Conservation (phyloP, 352 stramenopile species). For the Phytophthora europaea region DNA sequence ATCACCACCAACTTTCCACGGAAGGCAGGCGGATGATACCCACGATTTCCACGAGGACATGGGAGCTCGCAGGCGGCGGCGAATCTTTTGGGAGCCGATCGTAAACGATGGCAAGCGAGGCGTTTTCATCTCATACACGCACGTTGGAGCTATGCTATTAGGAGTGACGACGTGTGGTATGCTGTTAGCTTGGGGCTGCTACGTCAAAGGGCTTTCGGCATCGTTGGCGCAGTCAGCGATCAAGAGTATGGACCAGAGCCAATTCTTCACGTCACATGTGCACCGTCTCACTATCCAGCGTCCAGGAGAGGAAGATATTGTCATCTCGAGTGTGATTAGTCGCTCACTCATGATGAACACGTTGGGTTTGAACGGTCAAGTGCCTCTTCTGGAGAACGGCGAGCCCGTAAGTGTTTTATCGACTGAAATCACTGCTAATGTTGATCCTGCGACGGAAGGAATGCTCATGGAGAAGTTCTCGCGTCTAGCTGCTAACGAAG, state of each 20-base stretch:
- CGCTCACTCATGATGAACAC: constrained; percentile 67
- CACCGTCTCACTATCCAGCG: constrained; percentile 79
- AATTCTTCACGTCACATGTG: constrained; percentile 75
- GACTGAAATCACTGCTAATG: constrained; percentile 39
- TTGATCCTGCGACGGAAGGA: constrained; percentile 60
- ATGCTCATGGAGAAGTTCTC: constrained; percentile 78
- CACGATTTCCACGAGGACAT: constrained; percentile 43
- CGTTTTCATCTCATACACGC: constrained; percentile 87
- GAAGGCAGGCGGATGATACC: constrained; percentile 24
- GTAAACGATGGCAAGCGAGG: constrained; percentile 78
- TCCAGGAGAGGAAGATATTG: constrained; percentile 75
- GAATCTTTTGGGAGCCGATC: constrained; percentile 78
- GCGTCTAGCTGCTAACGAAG: constrained; percentile 60
- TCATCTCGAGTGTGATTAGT: constrained; percentile 81
- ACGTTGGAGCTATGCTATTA: constrained; percentile 71
- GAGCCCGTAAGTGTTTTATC: constrained; percentile 39
- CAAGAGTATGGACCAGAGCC: constrained; percentile 65
- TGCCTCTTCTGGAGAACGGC: constrained; percentile 63
- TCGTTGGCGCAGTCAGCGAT: constrained; percentile 74
- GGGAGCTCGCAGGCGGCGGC: constrained; percentile 28
- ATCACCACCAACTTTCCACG: constrained; percentile 40
- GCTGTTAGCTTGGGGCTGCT: constrained; percentile 79
- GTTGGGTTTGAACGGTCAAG: constrained; percentile 35
- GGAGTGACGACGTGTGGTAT: constrained; percentile 52
- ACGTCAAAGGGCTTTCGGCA: constrained; percentile 76